Conservation (phyloP, 345 rosid species). For the Geranium rotundifolium region DNA sequence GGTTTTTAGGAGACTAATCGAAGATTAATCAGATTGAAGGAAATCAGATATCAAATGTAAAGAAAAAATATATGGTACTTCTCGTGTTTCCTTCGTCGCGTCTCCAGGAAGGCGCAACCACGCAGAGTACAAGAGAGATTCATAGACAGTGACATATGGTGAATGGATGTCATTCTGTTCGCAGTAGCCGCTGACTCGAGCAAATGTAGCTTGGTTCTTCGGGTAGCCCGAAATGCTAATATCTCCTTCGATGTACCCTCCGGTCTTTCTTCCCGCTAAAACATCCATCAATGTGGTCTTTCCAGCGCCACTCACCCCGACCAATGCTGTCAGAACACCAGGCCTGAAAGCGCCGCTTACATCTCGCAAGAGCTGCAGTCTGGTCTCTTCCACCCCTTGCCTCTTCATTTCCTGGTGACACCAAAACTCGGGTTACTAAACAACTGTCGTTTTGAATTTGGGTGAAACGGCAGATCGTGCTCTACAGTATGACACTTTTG, state of each 20-base stretch:
- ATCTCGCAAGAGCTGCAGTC: conserved; percentile 54
- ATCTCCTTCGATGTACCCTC: conserved; percentile 58
- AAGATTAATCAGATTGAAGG: too few relatives aligned
- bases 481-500: too few relatives aligned
- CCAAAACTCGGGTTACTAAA: too few relatives aligned
- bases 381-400: conserved; percentile 46
- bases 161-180: conserved; percentile 87
- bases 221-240: conserved; percentile 64
- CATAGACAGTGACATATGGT: conserved; percentile 70
- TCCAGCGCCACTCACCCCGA: conserved; percentile 89
- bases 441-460: too few relatives aligned
- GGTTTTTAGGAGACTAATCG: too few relatives aligned
- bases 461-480: too few relatives aligned
- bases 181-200: conserved; percentile 71
- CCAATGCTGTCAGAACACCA: conserved; percentile 68
- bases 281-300: conserved; percentile 93
- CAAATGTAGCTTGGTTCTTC: conserved; percentile 74
- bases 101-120: conserved; percentile 73
- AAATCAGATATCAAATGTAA: too few relatives aligned
- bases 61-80: conserved; percentile 35
- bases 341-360: conserved; percentile 77
- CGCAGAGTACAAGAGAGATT: conserved; percentile 69
- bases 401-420: conserved; percentile 57
- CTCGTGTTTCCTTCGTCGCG: conserved; percentile 31
- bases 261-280: conserved; percentile 75